phyloP scores from a whole-genome alignment of 495 filamentous ascomycete genomes.

The Arthonia radiata region DNA sequence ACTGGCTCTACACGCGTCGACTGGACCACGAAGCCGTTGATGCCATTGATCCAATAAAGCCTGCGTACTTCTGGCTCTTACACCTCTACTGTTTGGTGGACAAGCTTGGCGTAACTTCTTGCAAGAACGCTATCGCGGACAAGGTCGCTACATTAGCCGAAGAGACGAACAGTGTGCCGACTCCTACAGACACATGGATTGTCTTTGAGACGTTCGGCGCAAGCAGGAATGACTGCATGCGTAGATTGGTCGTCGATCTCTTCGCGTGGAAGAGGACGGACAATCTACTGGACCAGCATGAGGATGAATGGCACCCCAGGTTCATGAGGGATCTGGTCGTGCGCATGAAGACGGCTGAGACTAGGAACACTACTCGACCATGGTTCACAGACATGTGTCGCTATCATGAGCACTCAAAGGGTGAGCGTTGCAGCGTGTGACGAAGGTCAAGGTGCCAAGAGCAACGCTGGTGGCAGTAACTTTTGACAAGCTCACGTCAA shows the following conservation, averaged over 20 bases:
- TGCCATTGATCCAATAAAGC: conserved; percentile 4
- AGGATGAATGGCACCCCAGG: conserved; percentile 6
- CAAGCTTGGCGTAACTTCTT: conserved; percentile 13
- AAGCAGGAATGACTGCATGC: conserved; percentile 6
- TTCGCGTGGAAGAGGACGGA: conserved; percentile 26
- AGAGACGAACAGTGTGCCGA: conserved; percentile 19
- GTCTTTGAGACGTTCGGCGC: conserved; percentile 11
- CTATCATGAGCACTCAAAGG: background rate
- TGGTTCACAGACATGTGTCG: background rate
- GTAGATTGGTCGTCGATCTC: conserved; percentile 19
- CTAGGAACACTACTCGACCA: background rate
- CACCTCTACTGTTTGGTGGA: conserved; percentile 21
- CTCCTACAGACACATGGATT: conserved; percentile 19
- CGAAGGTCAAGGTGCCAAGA: no score
- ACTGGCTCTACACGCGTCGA: conserved; percentile 20
- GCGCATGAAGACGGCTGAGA: conserved; percentile 2
- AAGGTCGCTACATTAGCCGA: conserved; percentile 17
- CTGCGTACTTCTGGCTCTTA: conserved; percentile 22
- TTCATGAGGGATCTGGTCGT: conserved; percentile 1
- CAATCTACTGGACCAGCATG: conserved; percentile 16
- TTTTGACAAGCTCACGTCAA: no score
- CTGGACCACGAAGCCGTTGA: conserved; percentile 7
- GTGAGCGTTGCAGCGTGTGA: background rate
- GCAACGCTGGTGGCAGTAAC: no score
- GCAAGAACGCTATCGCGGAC: conserved; percentile 17